Evolutionary conservation across 805 yeast species (phyloP), one percentile per base, ranked within the genome.

Genomic region (Saccharomycopsis schoenii): DNA sequence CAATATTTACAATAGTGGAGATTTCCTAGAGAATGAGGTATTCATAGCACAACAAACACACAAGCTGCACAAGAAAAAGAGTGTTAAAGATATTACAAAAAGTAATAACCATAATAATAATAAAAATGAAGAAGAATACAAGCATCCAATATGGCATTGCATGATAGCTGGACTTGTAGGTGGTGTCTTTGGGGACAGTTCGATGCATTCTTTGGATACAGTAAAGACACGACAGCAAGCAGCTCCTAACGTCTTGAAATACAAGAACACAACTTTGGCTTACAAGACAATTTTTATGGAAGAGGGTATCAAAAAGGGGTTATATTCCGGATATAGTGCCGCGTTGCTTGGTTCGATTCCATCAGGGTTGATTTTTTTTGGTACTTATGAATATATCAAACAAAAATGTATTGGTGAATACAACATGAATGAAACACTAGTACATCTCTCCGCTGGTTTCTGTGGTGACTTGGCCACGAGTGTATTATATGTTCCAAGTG

Each of bases 141-240:
- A 19, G 21, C 55, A 39, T 34, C 62, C 62, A 17, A 56, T 60
- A 11, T 60, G 59, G 59, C 62, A 60, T 34, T 56, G 56, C 42
- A 77, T 90, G 77, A 60, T 91, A 47, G 97, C 97, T 0, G 99
- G 99, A 51, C 97, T 96, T 0, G 73, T 93, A 57, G 99, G 99
- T 8, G 99, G 98, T 0, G 85, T 89, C 60, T 82, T 92, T 43
- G 98, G 97, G 14, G 99, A 93, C 68, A 80, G 94, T 1, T 75
- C 83, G 37, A 94, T 94, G 97, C 97, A 94, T 73, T 92, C 98
- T 0, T 74, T 94, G 41, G 99, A 94, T 70, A 94, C 99, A 0
- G 97, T 94, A 39, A 94, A 94, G 71, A 94, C 99, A 1, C 79
- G 99, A 64, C 99, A 94, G 71, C 99, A 94, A 70, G 98, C 97